Percentiles rank a stretch among this genome's conserved stretches.
Conservation (phyloP, 2,329 filamentous ascomycete species). For the Colletotrichum orchidophilum region DNA sequence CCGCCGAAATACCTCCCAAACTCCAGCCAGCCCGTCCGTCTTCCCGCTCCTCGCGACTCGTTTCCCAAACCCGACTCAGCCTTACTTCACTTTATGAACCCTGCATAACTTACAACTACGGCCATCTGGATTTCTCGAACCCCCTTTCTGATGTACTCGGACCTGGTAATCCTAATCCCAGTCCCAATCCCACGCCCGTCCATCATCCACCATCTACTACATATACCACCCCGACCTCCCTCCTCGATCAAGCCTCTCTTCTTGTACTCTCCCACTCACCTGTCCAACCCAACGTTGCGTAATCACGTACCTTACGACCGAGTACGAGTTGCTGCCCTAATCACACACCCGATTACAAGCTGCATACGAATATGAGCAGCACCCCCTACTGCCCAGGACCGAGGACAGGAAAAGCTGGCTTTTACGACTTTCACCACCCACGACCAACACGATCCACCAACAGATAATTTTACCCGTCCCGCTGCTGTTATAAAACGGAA, state of each 20-base stretch:
- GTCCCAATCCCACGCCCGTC: background rate
- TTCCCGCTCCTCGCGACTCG: conserved; percentile 24
- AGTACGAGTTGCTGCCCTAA: background rate
- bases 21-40: conserved; percentile 4
- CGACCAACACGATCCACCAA: conserved; percentile 25
- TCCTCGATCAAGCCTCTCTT: background rate
- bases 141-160: background rate
- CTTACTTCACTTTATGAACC: conserved; percentile 30
- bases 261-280: background rate
- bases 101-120: conserved; percentile 2
- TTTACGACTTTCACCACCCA: conserved; percentile 20
- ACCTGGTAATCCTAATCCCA: background rate
- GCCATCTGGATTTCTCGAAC: background rate
- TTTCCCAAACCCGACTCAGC: conserved; percentile 12
- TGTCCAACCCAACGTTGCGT: conserved; percentile 19
- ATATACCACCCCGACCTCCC: conserved; percentile 33
- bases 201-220: conserved; percentile 16
- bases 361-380: conserved; percentile 35
- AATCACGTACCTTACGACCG: conserved; percentile 13
- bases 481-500: background rate
- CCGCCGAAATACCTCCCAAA: conserved; percentile 16
- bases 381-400: conserved; percentile 33
- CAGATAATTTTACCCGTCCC: conserved; percentile 16
- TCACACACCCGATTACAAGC: conserved; percentile 3
- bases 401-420: conserved; percentile 36